Conservation (phyloP, 495 filamentous ascomycete species). For the Penicillium mononematosum region DNA sequence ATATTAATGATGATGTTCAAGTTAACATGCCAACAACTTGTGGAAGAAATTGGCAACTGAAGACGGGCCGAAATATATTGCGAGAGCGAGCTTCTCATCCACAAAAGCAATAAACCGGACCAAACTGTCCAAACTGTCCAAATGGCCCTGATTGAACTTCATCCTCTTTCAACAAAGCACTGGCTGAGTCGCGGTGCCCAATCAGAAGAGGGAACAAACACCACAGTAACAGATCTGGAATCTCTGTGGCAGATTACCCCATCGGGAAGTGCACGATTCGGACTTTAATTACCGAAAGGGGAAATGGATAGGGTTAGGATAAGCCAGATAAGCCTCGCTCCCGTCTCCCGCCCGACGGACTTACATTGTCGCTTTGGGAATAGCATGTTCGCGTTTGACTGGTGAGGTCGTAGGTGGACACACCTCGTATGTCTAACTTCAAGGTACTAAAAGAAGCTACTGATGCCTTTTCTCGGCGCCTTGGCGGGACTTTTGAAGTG, state of each 20-base stretch:
- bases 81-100: not conserved
- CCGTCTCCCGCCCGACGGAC: not conserved
- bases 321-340: not conserved
- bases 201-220: not conserved
- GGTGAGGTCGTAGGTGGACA: no score
- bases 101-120: not conserved
- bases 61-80: not conserved
- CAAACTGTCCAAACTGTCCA: not conserved
- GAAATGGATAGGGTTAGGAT: not conserved
- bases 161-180: not conserved
- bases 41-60: not conserved
- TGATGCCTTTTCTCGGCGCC: no score
- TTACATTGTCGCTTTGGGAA: not conserved
- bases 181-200: not conserved
- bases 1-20: not conserved
- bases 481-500: no score
- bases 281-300: constrained; percentile 7
- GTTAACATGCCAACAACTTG: not conserved
- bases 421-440: no score
- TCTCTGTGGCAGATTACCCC: constrained; percentile 2
- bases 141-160: not conserved
- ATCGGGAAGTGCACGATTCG: constrained; percentile 1
- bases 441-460: no score
- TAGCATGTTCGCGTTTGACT: not conserved
- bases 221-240: not conserved